Conservation (phyloP, 192 early-diverging fungal genomes). For the Tieghemiomyces parasiticus region DNA sequence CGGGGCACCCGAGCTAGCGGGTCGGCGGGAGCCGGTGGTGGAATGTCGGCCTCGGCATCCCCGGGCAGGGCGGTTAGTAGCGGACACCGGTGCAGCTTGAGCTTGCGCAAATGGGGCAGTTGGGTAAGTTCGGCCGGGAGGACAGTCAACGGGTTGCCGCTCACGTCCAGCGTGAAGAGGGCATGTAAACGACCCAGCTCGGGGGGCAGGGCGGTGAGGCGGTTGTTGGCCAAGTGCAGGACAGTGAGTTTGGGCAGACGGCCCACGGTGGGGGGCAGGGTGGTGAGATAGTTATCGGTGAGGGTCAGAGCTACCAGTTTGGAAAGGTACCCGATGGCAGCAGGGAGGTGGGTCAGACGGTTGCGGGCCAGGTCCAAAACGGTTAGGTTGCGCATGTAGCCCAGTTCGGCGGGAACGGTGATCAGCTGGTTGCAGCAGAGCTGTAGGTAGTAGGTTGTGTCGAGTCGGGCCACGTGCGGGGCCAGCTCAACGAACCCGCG, state of each 20-base stretch:
- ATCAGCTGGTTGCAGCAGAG: slow-evolving; percentile 63
- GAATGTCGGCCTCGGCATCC: not conserved
- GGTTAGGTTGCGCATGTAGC: slow-evolving; percentile 51
- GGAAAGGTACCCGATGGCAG: slow-evolving; percentile 45
- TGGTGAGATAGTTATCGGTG: slow-evolving; percentile 40
- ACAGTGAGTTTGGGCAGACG: slow-evolving; percentile 44
- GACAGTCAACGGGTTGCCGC: slow-evolving; percentile 41
- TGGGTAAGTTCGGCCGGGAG: slow-evolving; percentile 58
- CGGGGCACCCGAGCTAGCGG: slow-evolving; percentile 37
- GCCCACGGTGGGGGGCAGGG: slow-evolving; percentile 46
- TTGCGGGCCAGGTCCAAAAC: slow-evolving; percentile 50
- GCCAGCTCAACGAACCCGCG: slow-evolving; percentile 41
- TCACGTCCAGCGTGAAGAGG: slow-evolving; percentile 49
- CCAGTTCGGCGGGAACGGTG: slow-evolving; percentile 57
- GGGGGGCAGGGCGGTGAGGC: slow-evolving; percentile 36
- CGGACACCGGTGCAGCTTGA: slow-evolving; percentile 38
- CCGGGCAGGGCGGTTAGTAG: slow-evolving; percentile 27
- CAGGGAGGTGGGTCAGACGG: slow-evolving; percentile 41
- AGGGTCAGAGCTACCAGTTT: slow-evolving; percentile 52
- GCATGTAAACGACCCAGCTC: slow-evolving; percentile 44
- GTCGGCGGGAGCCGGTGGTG: not conserved
- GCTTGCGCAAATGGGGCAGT: slow-evolving; percentile 48
- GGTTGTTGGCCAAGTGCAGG: slow-evolving; percentile 45
- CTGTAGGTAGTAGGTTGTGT: slow-evolving; percentile 42
- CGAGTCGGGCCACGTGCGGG: slow-evolving; percentile 51